Evolutionary conservation across 2,329 filamentous ascomycete genomes (phyloP), one percentile per base, ranked within the genome.

Genomic region (Colletotrichum spaethianum): DNA sequence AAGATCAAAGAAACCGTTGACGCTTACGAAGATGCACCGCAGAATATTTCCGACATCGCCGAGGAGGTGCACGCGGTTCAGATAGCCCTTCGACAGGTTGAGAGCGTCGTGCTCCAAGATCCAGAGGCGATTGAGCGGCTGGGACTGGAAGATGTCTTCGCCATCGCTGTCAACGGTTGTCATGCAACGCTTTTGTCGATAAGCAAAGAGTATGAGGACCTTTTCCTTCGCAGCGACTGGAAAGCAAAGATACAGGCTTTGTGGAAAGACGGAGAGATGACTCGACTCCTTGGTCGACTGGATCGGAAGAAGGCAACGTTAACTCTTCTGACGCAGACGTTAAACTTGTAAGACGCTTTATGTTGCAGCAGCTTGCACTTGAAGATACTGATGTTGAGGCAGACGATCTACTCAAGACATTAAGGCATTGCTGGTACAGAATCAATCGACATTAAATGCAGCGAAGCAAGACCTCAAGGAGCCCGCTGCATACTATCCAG

Each of bases 231-330:
- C 20, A 70, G 14, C 38, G 70, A 73, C 7, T 73, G 70, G 70
- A 62, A 57, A 33, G 55, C 67, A 1, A 70, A 53, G 36, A 46
- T 70, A 5, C 4, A 56, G 5, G 70, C 61, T 0, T n/a, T 73
- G 18, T 73, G 70, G 70, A 73, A 66, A 28, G 70, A 73, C 16
- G 67, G 67, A 1, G 70, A 73, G 40, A 71, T 73, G 70, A 52
- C 55, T 9, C 38, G 70, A 18, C 40, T 73, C 1, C 48, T 73
- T 6, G 67, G 40, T 4, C 60, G 70, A 6, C 28, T 73, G 7
- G 70, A 73, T 18, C 44, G 70, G 26, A 73, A 73, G 20, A 73
- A 73, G 33, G 70, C 70, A 16, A 73, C 66, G 2, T 38, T 73
- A 33, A 57, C 70, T 11, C 46, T 73, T 12, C 36, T 73, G 23